phyloP scores from a whole-genome alignment of 257 asterid species.

The Henckelia pumila region DNA sequence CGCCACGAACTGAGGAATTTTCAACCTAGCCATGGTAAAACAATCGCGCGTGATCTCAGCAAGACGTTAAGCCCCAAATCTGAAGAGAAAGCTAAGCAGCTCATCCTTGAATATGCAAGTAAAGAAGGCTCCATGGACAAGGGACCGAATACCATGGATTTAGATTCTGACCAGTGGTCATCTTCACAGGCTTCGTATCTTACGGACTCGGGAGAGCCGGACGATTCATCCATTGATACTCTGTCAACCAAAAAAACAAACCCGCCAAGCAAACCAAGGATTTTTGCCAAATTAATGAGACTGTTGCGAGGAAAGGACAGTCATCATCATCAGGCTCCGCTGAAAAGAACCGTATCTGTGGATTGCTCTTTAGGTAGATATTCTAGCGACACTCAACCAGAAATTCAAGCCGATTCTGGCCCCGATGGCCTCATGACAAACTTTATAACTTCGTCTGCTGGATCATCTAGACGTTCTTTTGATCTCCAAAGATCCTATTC shows the following conservation, averaged over 20 bases:
- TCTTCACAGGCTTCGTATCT: constrained; percentile 48
- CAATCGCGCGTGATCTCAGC: constrained; percentile 77
- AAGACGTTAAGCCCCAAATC: constrained; percentile 71
- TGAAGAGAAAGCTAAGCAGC: constrained; percentile 77
- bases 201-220: constrained; percentile 59
- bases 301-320: constrained; percentile 55
- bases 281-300: constrained; percentile 58
- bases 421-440: constrained; percentile 28
- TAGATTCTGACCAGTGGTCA: constrained; percentile 59
- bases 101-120: constrained; percentile 73
- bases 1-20: constrained; percentile 72
- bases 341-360: constrained; percentile 13
- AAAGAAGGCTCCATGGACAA: constrained; percentile 37
- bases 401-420: background rate
- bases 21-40: constrained; percentile 53
- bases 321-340: constrained; percentile 25
- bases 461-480: constrained; percentile 46
- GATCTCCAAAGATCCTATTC: constrained; percentile 45
- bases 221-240: constrained; percentile 27
- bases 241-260: constrained; percentile 33
- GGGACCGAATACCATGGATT: constrained; percentile 29
- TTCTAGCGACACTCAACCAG: constrained; percentile 32
- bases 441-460: constrained; percentile 43
- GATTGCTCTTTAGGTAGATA: constrained; percentile 35
- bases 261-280: constrained; percentile 37